phyloP scores from a whole-genome alignment of 176 grass and related monocot genomes.

The Avena atlantica region DNA sequence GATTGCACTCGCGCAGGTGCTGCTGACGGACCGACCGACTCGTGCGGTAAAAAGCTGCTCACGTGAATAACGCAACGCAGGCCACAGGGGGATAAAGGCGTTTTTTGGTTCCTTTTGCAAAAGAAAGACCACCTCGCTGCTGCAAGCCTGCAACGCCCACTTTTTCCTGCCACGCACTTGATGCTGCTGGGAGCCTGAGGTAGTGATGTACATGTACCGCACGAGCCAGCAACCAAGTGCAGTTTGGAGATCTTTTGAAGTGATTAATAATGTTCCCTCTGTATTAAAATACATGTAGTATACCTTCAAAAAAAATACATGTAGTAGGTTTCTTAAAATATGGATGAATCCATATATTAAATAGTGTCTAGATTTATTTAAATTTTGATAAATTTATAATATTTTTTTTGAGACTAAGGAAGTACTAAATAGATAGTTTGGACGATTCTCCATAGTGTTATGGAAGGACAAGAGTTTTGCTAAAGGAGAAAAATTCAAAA shows the following conservation, averaged over 20 bases:
- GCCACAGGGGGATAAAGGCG: constrained; percentile 40
- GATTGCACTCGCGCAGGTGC: constrained; percentile 37
- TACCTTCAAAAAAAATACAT: too few relatives aligned
- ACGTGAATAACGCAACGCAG: constrained; percentile 45
- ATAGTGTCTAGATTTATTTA: too few relatives aligned
- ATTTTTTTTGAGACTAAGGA: too few relatives aligned
- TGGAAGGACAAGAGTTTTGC: neutral
- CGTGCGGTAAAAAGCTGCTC: constrained; percentile 60
- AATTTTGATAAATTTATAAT: too few relatives aligned
- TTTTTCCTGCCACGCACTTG: constrained; percentile 22
- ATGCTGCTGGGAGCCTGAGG: neutral
- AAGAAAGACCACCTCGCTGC: constrained; percentile 21
- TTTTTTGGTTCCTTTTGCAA: constrained; percentile 69
- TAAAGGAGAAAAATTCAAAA: neutral
- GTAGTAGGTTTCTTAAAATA: too few relatives aligned
- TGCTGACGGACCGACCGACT: neutral
- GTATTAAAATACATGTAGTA: neutral
- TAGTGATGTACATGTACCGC: neutral
- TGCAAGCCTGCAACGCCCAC: constrained; percentile 7
- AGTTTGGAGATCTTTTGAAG: neutral
- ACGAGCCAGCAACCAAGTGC: neutral
- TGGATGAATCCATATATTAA: too few relatives aligned
- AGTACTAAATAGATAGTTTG: too few relatives aligned
- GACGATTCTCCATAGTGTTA: neutral
- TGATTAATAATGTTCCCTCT: neutral